Percentiles rank a stretch among this genome's conserved stretches.
Conservation (phyloP, 805 yeast genomes). For the Metschnikowia koreensis region DNA sequence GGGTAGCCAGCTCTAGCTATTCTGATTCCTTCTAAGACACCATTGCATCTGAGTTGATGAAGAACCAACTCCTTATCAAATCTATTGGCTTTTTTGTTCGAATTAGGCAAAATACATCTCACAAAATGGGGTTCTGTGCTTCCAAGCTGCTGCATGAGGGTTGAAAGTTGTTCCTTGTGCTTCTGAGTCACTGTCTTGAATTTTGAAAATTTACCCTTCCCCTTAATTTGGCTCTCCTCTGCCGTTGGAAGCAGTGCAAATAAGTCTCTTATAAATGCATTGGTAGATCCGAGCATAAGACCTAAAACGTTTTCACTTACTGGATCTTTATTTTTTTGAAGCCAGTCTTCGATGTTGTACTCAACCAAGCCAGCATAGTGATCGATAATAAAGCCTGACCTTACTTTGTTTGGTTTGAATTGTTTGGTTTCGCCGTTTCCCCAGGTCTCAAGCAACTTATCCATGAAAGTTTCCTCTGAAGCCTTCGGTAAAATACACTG, state of each 20-base stretch:
- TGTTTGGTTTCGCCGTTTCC: constrained; percentile 43
- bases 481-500: constrained; percentile 95
- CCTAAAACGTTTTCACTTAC: constrained; percentile 70
- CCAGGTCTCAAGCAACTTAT: constrained; percentile 70
- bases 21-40: constrained; percentile 96
- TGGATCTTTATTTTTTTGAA: constrained; percentile 93
- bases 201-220: constrained; percentile 16
- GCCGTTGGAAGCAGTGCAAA: constrained; percentile 33
- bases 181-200: constrained; percentile 74
- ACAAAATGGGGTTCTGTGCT: constrained; percentile 95
- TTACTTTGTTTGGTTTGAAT: constrained; percentile 70
- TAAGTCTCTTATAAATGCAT: constrained; percentile 53
- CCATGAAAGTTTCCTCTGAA: constrained; percentile 76
- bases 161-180: constrained; percentile 79
- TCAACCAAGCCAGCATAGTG: constrained; percentile 98
- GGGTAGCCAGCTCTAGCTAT: constrained; percentile 98
- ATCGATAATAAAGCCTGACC: constrained; percentile 75
- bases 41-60: constrained; percentile 91
- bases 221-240: constrained; percentile 21
- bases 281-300: constrained; percentile 56
- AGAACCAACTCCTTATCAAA: constrained; percentile 77
- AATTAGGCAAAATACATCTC: constrained; percentile 91
- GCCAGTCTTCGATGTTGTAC: constrained; percentile 88
- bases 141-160: constrained; percentile 68
- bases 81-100: constrained; percentile 61